Evolutionary conservation across 2,329 filamentous ascomycete genomes (phyloP).

Genomic region (Epichloe brachyelytri): DNA sequence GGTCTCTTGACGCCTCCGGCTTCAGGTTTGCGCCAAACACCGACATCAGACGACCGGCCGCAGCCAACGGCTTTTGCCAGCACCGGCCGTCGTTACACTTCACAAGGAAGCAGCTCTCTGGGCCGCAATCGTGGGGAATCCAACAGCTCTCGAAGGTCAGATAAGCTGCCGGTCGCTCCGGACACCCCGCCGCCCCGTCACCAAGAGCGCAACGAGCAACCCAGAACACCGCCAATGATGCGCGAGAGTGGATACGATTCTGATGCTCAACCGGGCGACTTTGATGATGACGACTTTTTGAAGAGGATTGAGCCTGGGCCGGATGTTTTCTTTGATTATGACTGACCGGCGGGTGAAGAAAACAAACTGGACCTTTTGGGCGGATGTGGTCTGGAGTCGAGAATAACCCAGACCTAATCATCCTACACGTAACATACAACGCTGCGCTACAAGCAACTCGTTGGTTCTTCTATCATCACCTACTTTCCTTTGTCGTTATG

Average conservation of each 20-base stretch:
- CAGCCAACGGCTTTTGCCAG: slow-evolving; percentile 50
- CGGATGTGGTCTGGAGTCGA: no score
- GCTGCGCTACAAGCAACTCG: neutral
- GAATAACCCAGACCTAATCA: neutral
- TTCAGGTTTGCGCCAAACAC: slow-evolving; percentile 53
- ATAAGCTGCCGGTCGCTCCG: slow-evolving; percentile 24
- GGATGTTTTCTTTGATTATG: neutral
- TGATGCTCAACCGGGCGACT: slow-evolving; percentile 46
- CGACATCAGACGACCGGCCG: slow-evolving; percentile 26
- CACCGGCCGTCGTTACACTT: slow-evolving; percentile 45
- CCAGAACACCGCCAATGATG: slow-evolving; percentile 51
- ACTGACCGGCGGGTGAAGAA: neutral
- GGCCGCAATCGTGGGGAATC: slow-evolving; percentile 17
- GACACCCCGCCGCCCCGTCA: slow-evolving; percentile 30
- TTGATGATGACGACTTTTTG: slow-evolving; percentile 48
- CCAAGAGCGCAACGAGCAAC: slow-evolving; percentile 25
- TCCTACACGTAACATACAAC: neutral
- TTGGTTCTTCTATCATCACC: neutral
- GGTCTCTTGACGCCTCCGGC: slow-evolving; percentile 85
- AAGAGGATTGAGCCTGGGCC: slow-evolving; percentile 26
- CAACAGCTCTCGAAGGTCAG: slow-evolving; percentile 23
- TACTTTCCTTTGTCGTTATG: slow-evolving; percentile 3
- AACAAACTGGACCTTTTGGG: neutral
- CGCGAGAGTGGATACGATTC: slow-evolving; percentile 43
- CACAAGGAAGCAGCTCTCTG: slow-evolving; percentile 22